Conservation (phyloP, 805 yeast genomes). For the Saccharomyces eubayanus region DNA sequence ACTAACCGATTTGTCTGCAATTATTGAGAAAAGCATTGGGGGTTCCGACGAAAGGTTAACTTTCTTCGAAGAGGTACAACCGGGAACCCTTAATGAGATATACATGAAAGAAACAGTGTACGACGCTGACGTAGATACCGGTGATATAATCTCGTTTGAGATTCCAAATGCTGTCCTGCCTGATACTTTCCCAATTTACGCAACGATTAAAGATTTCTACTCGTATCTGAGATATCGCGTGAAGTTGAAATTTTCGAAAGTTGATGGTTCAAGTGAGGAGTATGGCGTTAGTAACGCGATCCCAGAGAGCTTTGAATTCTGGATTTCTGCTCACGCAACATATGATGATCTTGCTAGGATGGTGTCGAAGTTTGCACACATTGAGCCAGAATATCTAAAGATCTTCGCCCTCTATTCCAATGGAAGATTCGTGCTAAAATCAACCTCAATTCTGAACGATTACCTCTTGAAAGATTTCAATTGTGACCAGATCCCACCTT, state of each 20-base stretch:
- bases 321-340: constrained; percentile 57
- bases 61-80: constrained; percentile 55
- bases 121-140: constrained; percentile 52
- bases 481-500: constrained; percentile 33
- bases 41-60: constrained; percentile 29
- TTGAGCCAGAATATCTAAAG: constrained; percentile 55
- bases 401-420: constrained; percentile 56
- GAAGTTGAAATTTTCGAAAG: constrained; percentile 41
- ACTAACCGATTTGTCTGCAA: constrained; percentile 28
- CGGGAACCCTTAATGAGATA: constrained; percentile 41
- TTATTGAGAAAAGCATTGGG: constrained; percentile 37
- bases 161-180: constrained; percentile 8
- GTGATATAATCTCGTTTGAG: constrained; percentile 50
- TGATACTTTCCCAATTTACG: constrained; percentile 28
- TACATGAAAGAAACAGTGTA: constrained; percentile 36
- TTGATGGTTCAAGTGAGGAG: constrained; percentile 20
- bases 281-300: constrained; percentile 16
- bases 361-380: constrained; percentile 46
- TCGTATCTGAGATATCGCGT: constrained; percentile 50
- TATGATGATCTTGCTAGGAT: constrained; percentile 55
- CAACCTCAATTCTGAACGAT: constrained; percentile 27
- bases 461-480: constrained; percentile 33
- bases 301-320: constrained; percentile 41
- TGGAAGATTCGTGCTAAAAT: constrained; percentile 42
- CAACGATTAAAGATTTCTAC: constrained; percentile 41